phyloP scores from a whole-genome alignment of 75 land plant genomes.

The Larix kaempferi region DNA sequence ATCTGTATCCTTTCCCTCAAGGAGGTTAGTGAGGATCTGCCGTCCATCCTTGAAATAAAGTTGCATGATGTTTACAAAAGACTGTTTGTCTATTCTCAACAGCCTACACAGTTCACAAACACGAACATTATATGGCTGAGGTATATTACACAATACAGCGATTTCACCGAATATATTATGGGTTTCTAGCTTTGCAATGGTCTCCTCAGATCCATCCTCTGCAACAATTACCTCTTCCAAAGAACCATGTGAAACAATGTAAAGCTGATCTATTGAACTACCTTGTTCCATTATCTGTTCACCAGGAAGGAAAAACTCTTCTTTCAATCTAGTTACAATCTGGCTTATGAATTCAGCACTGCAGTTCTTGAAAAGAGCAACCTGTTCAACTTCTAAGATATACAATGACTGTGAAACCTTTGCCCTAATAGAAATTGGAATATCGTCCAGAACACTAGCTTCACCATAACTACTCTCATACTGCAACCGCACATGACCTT shows the following conservation, averaged over 20 bases:
- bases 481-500: constrained; percentile 64
- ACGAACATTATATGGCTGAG: constrained; percentile 79
- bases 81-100: constrained; percentile 68
- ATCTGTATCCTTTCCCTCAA: constrained; percentile 47
- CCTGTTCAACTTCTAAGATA: constrained; percentile 33
- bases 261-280: constrained; percentile 70
- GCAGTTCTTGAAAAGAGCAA: constrained; percentile 70
- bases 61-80: constrained; percentile 47
- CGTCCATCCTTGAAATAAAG: constrained; percentile 56
- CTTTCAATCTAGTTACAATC: constrained; percentile 72
- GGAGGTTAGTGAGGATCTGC: constrained; percentile 51
- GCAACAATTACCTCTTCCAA: constrained; percentile 58
- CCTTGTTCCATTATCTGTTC: constrained; percentile 85
- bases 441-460: constrained; percentile 59
- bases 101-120: constrained; percentile 64
- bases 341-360: constrained; percentile 71
- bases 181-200: constrained; percentile 27
- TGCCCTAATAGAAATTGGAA: constrained; percentile 71
- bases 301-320: constrained; percentile 87
- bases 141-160: constrained; percentile 75
- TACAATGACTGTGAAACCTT: constrained; percentile 73
- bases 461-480: constrained; percentile 74
- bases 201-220: constrained; percentile 61
- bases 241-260: constrained; percentile 64
- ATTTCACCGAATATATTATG: constrained; percentile 65